phyloP scores from a whole-genome alignment of 768 basidiomycete genomes.

The Podaxis sp. region DNA sequence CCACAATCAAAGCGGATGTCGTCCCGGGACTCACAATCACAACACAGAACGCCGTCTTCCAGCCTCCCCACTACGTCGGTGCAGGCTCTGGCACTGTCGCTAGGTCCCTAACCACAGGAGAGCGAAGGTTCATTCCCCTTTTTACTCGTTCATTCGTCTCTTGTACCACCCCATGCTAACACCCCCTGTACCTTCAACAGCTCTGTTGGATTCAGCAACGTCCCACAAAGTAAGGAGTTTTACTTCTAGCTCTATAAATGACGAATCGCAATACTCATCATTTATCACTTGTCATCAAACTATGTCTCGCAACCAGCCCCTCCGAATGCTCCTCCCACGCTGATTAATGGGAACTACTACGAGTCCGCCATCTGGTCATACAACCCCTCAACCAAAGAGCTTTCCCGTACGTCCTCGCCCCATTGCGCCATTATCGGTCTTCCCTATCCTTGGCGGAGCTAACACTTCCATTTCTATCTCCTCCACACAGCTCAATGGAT shows the following conservation, averaged over 20 bases:
- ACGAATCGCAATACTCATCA: neutral
- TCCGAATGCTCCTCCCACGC: conserved; percentile 19
- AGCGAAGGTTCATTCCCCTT: conserved; percentile 20
- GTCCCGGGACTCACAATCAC: neutral
- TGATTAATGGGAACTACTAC: conserved; percentile 20
- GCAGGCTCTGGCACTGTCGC: conserved; percentile 21
- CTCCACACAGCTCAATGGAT: conserved; percentile 40
- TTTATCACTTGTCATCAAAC: neutral
- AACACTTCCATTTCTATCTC: neutral
- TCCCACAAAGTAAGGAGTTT: conserved; percentile 32
- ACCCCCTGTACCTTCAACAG: conserved; percentile 22
- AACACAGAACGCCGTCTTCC: conserved; percentile 38
- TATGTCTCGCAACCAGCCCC: conserved; percentile 26
- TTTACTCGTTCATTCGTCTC: neutral
- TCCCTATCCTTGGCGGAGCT: neutral
- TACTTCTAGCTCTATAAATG: neutral
- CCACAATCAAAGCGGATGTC: neutral
- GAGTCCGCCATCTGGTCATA: conserved; percentile 52
- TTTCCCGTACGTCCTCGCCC: conserved; percentile 33
- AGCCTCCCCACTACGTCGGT: conserved; percentile 39
- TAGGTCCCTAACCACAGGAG: conserved; percentile 17
- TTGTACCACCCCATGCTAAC: neutral
- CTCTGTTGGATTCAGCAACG: conserved; percentile 34
- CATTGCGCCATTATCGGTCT: neutral
- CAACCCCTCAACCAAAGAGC: conserved; percentile 34